Evolutionary conservation across 805 yeast species (phyloP).

Genomic region (Candida germanica): DNA sequence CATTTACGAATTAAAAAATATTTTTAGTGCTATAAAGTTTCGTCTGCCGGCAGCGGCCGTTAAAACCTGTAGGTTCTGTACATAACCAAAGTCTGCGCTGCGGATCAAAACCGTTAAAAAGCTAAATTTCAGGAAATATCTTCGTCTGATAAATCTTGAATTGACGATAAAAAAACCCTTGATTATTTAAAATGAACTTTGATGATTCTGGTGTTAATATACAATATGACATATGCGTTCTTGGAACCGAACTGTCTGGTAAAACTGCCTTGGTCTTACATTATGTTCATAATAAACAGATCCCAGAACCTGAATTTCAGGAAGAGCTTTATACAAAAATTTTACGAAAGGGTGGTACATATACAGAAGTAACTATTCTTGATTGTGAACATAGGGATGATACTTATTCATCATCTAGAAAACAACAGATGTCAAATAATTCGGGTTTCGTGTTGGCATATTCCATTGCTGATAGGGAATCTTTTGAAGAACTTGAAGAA

Average conservation of each 20-base stretch:
- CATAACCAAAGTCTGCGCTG: background rate
- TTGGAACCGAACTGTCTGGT: slow-evolving; percentile 24
- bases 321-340: slow-evolving; percentile 26
- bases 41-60: too few relatives aligned
- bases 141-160: too few relatives aligned
- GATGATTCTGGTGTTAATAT: slow-evolving; percentile 10
- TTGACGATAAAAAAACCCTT: too few relatives aligned
- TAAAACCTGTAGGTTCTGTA: too few relatives aligned
- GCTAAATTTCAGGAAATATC: background rate
- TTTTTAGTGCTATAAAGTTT: too few relatives aligned
- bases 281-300: slow-evolving; percentile 20
- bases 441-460: slow-evolving; percentile 28
- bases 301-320: slow-evolving; percentile 11
- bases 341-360: slow-evolving; percentile 13
- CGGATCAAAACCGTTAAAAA: background rate
- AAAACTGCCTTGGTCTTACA: slow-evolving; percentile 26
- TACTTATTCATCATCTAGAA: slow-evolving; percentile 23
- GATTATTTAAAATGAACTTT: too few relatives aligned
- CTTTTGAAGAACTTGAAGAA: slow-evolving; percentile 29
- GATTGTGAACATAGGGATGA: slow-evolving; percentile 28
- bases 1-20: too few relatives aligned
- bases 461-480: slow-evolving; percentile 23
- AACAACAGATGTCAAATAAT: slow-evolving; percentile 28
- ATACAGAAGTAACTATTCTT: slow-evolving; percentile 28
- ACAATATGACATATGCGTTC: slow-evolving; percentile 24